Percentiles rank a stretch among this genome's conserved stretches.
These are phyloP conservation scores for Tagetes patula DNA, from an alignment of 129 eudicot genomes.

Conservation along the genomic window DNA sequence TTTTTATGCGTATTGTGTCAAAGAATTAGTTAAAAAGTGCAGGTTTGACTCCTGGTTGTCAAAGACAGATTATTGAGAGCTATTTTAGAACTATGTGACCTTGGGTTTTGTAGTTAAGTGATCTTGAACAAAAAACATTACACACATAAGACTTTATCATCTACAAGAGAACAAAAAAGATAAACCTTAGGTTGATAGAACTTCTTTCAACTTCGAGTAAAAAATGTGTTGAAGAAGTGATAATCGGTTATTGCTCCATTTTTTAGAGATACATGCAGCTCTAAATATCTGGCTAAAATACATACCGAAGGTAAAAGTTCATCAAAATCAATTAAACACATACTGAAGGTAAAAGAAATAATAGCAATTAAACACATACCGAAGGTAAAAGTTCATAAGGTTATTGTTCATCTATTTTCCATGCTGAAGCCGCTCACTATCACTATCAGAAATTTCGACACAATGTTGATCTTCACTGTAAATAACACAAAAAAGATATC, in stretches of 20 bases:
- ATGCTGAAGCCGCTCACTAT: background rate
- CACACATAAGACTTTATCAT: too few relatives aligned
- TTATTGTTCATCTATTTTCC: background rate
- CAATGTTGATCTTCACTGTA: too few relatives aligned
- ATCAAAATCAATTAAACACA: background rate
- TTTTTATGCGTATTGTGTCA: too few relatives aligned
- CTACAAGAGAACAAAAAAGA: background rate
- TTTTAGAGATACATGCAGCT: background rate
- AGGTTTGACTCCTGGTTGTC: too few relatives aligned
- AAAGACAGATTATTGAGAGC: too few relatives aligned
- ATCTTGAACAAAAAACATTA: too few relatives aligned
- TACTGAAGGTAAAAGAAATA: background rate
- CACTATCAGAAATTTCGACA: background rate
- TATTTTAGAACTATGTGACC: too few relatives aligned
- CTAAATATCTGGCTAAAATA: background rate
- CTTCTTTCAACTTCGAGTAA: background rate
- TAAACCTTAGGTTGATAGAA: background rate
- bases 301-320: background rate
- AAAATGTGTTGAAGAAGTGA: background rate
- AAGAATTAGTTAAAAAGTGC: too few relatives aligned
- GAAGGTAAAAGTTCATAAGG: background rate
- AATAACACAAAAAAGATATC: too few relatives aligned
- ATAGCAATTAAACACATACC: background rate
- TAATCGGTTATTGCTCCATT: background rate
- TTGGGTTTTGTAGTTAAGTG: too few relatives aligned